These are phyloP conservation scores for Aphanomyces euteiches DNA, from an alignment of 352 stramenopile genomes.

Conservation along the genomic window DNA sequence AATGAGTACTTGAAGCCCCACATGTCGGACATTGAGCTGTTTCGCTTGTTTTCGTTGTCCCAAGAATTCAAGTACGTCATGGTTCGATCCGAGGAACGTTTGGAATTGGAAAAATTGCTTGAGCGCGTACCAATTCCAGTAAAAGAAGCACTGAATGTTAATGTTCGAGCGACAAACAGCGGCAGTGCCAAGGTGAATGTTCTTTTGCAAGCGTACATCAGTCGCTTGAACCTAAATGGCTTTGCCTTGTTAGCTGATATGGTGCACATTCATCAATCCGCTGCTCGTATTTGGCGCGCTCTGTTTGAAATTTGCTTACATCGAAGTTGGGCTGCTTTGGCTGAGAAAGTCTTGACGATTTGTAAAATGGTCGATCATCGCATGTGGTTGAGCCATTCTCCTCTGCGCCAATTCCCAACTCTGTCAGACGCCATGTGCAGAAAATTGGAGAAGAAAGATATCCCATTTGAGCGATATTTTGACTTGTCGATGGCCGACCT, in stretches of 20 bases:
- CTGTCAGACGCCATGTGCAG: conserved; percentile 95
- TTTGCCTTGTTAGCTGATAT: conserved; percentile 99
- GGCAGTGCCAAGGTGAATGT: conserved; percentile 98
- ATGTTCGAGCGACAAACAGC: conserved; percentile 48
- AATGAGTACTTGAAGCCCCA: conserved; percentile 98
- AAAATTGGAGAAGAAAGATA: conserved; percentile 98
- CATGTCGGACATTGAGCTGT: conserved; percentile 99
- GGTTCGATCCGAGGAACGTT: conserved; percentile 97
- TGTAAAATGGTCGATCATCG: conserved; percentile 99
- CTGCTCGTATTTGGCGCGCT: conserved; percentile 96
- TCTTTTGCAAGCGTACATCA: conserved; percentile 99
- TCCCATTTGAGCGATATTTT: conserved; percentile 97
- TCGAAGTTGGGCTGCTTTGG: conserved; percentile 92
- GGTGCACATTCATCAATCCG: conserved; percentile 98
- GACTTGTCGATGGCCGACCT: conserved; percentile 97
- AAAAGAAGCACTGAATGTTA: conserved; percentile 87
- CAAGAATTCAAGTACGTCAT: conserved; percentile 99
- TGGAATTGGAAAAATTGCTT: conserved; percentile 97
- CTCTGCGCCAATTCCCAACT: conserved; percentile 94
- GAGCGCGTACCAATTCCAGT: conserved; percentile 98
- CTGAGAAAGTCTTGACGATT: conserved; percentile 94
- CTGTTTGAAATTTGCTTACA: conserved; percentile 99
- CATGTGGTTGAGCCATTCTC: conserved; percentile 97
- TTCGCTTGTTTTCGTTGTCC: conserved; percentile 98
- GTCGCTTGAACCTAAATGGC: conserved; percentile 94